Evolutionary conservation across 306 rosid species (phyloP).

Genomic region (Trichosanthes cucumerina): DNA sequence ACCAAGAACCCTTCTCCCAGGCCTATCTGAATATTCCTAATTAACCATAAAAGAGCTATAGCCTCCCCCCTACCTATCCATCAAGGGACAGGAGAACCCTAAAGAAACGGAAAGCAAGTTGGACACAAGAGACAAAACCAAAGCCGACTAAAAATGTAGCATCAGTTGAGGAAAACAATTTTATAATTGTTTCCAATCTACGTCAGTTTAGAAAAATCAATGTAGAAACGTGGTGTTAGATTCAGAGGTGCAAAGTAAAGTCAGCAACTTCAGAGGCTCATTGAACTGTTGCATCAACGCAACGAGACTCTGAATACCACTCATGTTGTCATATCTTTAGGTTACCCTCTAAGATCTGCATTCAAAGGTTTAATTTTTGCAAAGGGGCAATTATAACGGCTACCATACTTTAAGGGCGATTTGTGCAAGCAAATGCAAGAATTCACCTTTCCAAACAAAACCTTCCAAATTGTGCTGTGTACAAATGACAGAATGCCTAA

Average conservation of each 20-base stretch:
- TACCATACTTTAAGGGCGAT: background rate
- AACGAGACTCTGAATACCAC: background rate
- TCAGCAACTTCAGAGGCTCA: background rate
- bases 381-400: background rate
- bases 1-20: background rate
- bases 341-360: background rate
- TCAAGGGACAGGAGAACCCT: background rate
- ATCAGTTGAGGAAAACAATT: background rate
- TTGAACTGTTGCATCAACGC: background rate
- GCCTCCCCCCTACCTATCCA: background rate
- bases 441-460: conserved; percentile 84
- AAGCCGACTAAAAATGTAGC: background rate
- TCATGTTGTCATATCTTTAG: background rate
- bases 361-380: background rate
- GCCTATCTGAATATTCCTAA: background rate
- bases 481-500: conserved; percentile 87
- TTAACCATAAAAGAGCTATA: background rate
- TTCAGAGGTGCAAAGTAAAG: background rate
- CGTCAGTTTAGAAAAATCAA: background rate
- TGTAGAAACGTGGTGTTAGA: background rate
- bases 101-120: background rate
- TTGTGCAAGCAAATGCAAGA: background rate
- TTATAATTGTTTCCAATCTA: background rate
- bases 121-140: background rate
- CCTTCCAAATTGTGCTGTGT: conserved; percentile 99